Evolutionary conservation across 495 filamentous ascomycete species (phyloP), one percentile per base, ranked within the genome.

Genomic region (Xylaria telfairii): DNA sequence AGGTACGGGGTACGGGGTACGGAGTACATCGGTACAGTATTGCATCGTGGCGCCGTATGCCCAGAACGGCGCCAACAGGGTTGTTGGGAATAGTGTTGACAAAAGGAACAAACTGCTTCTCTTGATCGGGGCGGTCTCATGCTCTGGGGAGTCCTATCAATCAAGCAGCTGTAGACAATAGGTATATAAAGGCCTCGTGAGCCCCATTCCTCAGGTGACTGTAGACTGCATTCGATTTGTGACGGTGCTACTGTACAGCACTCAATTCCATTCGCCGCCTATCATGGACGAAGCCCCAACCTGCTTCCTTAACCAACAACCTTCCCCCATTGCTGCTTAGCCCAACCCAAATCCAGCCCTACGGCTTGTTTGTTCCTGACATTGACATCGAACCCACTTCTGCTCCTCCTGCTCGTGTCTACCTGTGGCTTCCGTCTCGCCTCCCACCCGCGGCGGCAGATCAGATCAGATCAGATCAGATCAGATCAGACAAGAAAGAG

Each of bases 341-440:
- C 67, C 46, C 32, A 63, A 67, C 51, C 46, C 63, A 41, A 32
- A 24, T 9, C 67, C 57, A 69, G 57, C 54, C 67, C 59, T 54
- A 68, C 39, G 44, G 57, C 47, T 54, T 42, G 56, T 21, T 42
- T 44, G 67, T 69, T 54, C 67, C 59, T 54, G 67, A 60, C 67
- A 69, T 49, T 54, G 67, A 60, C 67, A 69, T 49, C 46, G 39
- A 59, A 63, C 28, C 47, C 64, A 66, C 63, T 54, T 54, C 19
- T 10, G 28, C 62, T 47, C 28, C 67, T 68, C 67, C 62, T 47
- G 19, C 67, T 68, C 67, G 67, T 68, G 46, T 69, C 67, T 69
- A 53, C 42, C 63, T 69, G 67, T 69, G 56, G 44, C 56, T 30
- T 51, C 19, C 28, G 67, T 12, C 57, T 21, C 24, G 59, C 46